Evolutionary conservation across 2,329 filamentous ascomycete species (phyloP).

Genomic region (Alternaria viburni): DNA sequence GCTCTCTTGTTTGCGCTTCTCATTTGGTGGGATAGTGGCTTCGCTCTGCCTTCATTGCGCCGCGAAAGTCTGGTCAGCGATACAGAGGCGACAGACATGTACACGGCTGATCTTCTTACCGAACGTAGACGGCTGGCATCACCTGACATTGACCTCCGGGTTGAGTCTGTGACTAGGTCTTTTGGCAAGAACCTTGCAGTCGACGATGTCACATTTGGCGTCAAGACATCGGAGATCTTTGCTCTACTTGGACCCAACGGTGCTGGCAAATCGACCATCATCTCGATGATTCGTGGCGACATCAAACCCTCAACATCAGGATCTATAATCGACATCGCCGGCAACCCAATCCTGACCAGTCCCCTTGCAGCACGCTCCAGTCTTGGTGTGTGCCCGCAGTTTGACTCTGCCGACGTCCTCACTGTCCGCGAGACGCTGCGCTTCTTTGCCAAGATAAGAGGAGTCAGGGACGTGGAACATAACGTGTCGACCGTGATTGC

Average conservation of each 20-base stretch:
- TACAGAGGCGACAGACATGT: conserved; percentile 54
- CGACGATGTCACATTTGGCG: conserved; percentile 85
- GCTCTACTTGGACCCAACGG: conserved; percentile 92
- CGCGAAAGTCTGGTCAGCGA: conserved; percentile 41
- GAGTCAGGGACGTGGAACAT: conserved; percentile 74
- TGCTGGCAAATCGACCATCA: conserved; percentile 89
- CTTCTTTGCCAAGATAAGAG: conserved; percentile 86
- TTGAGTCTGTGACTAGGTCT: conserved; percentile 78
- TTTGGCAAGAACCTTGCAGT: conserved; percentile 78
- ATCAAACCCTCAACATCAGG: conserved; percentile 70
- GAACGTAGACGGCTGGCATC: conserved; percentile 69
- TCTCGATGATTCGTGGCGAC: conserved; percentile 89
- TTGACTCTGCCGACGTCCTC: conserved; percentile 83
- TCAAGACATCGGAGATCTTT: conserved; percentile 82
- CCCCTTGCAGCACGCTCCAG: conserved; percentile 75
- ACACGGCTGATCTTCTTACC: conserved; percentile 64
- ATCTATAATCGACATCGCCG: conserved; percentile 81
- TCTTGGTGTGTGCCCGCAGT: conserved; percentile 86
- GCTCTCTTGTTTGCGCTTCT: conserved; percentile 73
- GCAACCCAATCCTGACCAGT: conserved; percentile 73
- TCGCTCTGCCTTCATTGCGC: conserved; percentile 60
- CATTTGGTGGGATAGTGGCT: conserved; percentile 80
- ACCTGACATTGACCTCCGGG: conserved; percentile 73
- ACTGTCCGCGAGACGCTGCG: conserved; percentile 83
- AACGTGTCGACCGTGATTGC: conserved; percentile 79